phyloP scores from a whole-genome alignment of 495 filamentous ascomycete species.

The Aspergillus avenaceus region DNA sequence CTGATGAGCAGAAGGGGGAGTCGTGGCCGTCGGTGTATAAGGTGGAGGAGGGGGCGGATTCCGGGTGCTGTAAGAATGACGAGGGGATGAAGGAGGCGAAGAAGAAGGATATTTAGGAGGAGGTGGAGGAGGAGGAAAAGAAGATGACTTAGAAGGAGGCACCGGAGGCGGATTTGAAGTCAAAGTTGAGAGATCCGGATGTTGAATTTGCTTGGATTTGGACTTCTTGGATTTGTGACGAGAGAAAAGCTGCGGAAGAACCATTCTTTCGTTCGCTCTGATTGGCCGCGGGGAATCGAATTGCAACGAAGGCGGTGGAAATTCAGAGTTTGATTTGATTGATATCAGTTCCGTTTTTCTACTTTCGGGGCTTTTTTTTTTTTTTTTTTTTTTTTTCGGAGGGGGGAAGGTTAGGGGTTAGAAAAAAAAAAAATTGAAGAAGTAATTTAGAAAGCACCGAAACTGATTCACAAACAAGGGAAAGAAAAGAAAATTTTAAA shows the following conservation, averaged over 20 bases:
- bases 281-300: slow-evolving; percentile 33
- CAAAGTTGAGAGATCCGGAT: neutral
- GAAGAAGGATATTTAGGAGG: slow-evolving; percentile 23
- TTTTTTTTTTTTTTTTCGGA: neutral
- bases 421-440: neutral
- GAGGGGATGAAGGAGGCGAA: slow-evolving; percentile 11
- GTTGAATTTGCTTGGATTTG: slow-evolving; percentile 3
- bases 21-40: slow-evolving; percentile 3
- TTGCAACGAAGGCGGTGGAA: slow-evolving; percentile 48
- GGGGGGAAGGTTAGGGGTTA: neutral
- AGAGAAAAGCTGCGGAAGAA: slow-evolving; percentile 34
- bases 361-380: neutral
- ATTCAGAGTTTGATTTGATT: neutral
- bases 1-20: slow-evolving; percentile 6
- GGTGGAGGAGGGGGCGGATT: slow-evolving; percentile 6
- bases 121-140: slow-evolving; percentile 13
- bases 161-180: slow-evolving; percentile 21
- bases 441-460: neutral
- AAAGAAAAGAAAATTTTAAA: neutral
- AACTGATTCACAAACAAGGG: neutral
- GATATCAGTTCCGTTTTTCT: neutral
- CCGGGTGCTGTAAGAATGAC: slow-evolving; percentile 5
- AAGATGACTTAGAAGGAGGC: slow-evolving; percentile 19
- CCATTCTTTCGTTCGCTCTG: slow-evolving; percentile 22
- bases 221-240: slow-evolving; percentile 26